These are phyloP conservation scores for Pyrenophora graminea DNA, from an alignment of 2,329 filamentous ascomycete genomes.

Conservation along the genomic window DNA sequence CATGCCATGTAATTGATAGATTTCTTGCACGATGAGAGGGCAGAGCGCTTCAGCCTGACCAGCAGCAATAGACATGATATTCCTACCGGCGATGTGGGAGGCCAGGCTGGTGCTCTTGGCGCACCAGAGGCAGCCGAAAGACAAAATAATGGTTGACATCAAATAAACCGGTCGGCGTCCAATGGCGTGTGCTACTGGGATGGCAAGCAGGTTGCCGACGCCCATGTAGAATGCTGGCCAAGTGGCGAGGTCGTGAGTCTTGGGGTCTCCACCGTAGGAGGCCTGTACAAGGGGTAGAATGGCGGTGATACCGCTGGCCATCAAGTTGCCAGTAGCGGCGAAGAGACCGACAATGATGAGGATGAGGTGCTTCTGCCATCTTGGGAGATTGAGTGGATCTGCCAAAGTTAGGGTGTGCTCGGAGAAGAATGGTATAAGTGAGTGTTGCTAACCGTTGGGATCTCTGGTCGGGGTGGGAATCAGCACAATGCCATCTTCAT, in stretches of 20 bases:
- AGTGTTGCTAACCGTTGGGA: conserved; percentile 11
- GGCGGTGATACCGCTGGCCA: conserved; percentile 17
- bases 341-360: conserved; percentile 16
- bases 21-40: conserved; percentile 15
- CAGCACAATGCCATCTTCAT: conserved; percentile 16
- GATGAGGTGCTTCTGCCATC: conserved; percentile 16
- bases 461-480: conserved; percentile 16
- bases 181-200: conserved; percentile 14
- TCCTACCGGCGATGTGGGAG: conserved; percentile 16
- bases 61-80: conserved; percentile 19
- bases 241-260: conserved; percentile 12
- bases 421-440: not conserved
- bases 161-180: conserved; percentile 17
- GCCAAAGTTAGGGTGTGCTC: not conserved
- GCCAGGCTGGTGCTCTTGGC: conserved; percentile 9
- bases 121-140: conserved; percentile 15
- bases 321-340: conserved; percentile 13
- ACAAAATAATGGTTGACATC: conserved; percentile 11
- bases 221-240: conserved; percentile 21
- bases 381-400: conserved; percentile 15
- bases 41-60: conserved; percentile 18
- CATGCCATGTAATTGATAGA: conserved; percentile 12
- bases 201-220: conserved; percentile 14
- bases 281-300: conserved; percentile 12
- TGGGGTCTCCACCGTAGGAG: conserved; percentile 9